Evolutionary conservation across 768 basidiomycete species (phyloP), one percentile per base, ranked within the genome.

Genomic region (Naganishia antarctica): DNA sequence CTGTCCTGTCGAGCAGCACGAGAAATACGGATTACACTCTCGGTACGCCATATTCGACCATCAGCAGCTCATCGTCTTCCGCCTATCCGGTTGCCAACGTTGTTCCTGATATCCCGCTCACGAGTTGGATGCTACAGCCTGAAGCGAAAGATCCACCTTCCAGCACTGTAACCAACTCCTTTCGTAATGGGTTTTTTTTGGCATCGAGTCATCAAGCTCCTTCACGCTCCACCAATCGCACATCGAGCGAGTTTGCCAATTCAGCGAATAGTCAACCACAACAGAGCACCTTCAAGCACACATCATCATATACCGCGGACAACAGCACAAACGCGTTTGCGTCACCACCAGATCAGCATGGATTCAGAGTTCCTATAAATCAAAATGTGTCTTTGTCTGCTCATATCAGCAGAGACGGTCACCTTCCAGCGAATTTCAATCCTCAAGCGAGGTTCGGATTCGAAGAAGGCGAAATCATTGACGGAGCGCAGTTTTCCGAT

Each of bases 391-490:
- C 32, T 40, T 23, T 18, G 21, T 37, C 53, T 9, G 11, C 18
- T 6, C 53, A 57, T 34, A 57, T 57, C 31, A 18, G 34, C 3
- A 15, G 53, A 41, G 53, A 57, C 23, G 53, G 53, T 1, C 53
- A 57, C 26, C 53, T 57, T 57, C 53, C 53, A 1, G 34, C 53
- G 5, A 40, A 16, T 9, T 29, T 57, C 18, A 40, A 57, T 23
- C 37, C 12, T 12, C 37, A 57, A 25, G 18, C 53, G 13, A 3
- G 23, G 3, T 40, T n/a, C 32, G 50, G 50, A 15, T 31, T 57
- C 34, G 53, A 57, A 26, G 34, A 57, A 40, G 53, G 53, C 34
- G 53, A 57, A 40, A 57, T 57, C 25, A 37, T 57, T 40, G 53
- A 57, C 25, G 32, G n/a, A 40, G n/a, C 53, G 31, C 32, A 40